phyloP scores from a whole-genome alignment of 306 rosid species.

The Ammopiptanthus mongolicus region DNA sequence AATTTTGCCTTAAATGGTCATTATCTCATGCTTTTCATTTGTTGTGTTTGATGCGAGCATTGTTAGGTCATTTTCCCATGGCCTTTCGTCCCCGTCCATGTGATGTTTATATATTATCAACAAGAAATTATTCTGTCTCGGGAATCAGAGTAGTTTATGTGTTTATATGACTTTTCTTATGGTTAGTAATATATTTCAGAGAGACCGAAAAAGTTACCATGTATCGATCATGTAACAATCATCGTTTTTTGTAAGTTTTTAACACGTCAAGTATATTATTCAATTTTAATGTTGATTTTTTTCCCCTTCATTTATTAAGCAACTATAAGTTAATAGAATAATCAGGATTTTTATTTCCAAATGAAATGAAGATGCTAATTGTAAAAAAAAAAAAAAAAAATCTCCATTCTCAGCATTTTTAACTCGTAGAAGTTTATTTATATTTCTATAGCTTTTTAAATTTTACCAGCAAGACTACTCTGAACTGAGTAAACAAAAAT shows the following conservation, averaged over 20 bases:
- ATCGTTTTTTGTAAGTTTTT: neutral
- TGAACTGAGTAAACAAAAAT: too few relatives aligned
- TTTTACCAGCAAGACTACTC: too few relatives aligned
- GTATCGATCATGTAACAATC: neutral
- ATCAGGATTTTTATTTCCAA: neutral
- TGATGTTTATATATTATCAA: neutral
- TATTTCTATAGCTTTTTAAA: too few relatives aligned
- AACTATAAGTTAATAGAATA: neutral
- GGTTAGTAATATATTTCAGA: neutral
- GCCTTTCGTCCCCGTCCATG: neutral
- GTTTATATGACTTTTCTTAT: neutral
- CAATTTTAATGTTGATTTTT: neutral
- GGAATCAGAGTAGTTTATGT: neutral
- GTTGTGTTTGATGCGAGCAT: neutral
- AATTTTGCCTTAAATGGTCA: slow-evolving; percentile 4
- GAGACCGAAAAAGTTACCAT: neutral
- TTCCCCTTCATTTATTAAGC: neutral
- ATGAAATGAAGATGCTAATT: neutral
- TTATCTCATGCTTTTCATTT: neutral
- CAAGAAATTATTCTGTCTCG: neutral
- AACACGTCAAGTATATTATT: neutral
- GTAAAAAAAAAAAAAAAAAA: too few relatives aligned
- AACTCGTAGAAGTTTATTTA: neutral
- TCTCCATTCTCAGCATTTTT: neutral
- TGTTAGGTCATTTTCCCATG: neutral